These are phyloP conservation scores for Coffea canephora DNA, from an alignment of 257 asterid species.

Conservation along the genomic window DNA sequence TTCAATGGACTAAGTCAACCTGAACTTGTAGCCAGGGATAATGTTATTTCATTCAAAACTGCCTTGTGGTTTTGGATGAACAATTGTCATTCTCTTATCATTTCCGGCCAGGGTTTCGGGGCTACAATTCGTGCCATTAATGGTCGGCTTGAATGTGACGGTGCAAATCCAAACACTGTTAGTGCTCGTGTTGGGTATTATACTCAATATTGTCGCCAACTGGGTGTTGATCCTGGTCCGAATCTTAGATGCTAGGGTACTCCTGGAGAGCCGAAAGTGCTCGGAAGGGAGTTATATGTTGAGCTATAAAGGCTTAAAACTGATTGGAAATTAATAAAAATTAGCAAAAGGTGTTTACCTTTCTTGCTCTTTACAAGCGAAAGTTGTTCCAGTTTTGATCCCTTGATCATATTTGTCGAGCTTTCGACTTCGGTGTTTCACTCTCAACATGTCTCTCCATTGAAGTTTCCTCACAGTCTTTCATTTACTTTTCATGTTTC, in stretches of 20 bases:
- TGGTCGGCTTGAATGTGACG: slow-evolving; percentile 42
- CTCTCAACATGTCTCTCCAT: no score
- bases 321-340: no score
- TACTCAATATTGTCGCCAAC: slow-evolving; percentile 34
- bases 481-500: no score
- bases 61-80: slow-evolving; percentile 62
- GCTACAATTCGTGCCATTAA: slow-evolving; percentile 50
- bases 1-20: slow-evolving; percentile 48
- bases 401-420: no score
- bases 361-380: no score
- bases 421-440: no score
- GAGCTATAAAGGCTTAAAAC: neutral
- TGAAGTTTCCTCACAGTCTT: no score
- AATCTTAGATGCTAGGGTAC: slow-evolving; percentile 34
- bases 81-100: slow-evolving; percentile 36
- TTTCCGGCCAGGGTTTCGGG: slow-evolving; percentile 48
- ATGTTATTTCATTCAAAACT: slow-evolving; percentile 38
- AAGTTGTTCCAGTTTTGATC: no score
- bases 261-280: neutral
- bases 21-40: slow-evolving; percentile 36
- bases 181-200: slow-evolving; percentile 40
- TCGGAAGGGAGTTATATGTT: neutral
- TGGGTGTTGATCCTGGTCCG: slow-evolving; percentile 42
- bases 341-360: no score
- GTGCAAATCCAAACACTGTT: slow-evolving; percentile 35